These are phyloP conservation scores for Leptoxyphium fumago DNA, from an alignment of 2,329 filamentous ascomycete genomes.

Conservation along the genomic window DNA sequence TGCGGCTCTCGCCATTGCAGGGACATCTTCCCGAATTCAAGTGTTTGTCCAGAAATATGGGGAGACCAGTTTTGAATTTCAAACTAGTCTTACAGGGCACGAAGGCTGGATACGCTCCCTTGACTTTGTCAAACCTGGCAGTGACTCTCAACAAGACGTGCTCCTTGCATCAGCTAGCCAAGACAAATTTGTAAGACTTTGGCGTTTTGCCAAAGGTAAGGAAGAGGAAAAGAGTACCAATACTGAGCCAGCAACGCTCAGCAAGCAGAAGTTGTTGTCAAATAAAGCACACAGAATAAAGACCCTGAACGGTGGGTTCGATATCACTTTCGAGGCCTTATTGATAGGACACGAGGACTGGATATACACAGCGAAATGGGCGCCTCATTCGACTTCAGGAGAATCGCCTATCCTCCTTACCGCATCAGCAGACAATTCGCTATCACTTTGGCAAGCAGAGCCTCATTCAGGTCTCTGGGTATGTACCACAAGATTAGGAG, in stretches of 20 bases:
- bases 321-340: constrained; percentile 83
- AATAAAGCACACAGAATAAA: constrained; percentile 79
- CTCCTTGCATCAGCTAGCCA: constrained; percentile 87
- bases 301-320: constrained; percentile 48
- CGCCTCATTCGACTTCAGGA: constrained; percentile 26
- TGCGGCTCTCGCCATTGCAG: constrained; percentile 58
- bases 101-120: constrained; percentile 90
- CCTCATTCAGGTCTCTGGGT: constrained; percentile 78
- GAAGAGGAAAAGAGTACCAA: neutral
- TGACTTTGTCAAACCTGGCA: constrained; percentile 54
- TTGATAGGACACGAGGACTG: constrained; percentile 94
- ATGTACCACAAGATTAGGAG: constrained; percentile 69
- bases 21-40: constrained; percentile 70
- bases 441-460: constrained; percentile 87
- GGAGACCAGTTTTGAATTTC: constrained; percentile 45
- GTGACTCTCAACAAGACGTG: constrained; percentile 45
- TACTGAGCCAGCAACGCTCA: neutral
- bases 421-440: constrained; percentile 85
- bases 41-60: constrained; percentile 49
- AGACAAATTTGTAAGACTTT: constrained; percentile 91
- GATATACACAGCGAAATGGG: constrained; percentile 84
- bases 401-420: constrained; percentile 46
- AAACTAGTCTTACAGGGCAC: constrained; percentile 71
- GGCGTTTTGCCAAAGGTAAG: constrained; percentile 65
- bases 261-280: constrained; percentile 47